These are phyloP conservation scores for Chenopodium suecicum DNA, from an alignment of 148 eudicot species.

Conservation along the genomic window DNA sequence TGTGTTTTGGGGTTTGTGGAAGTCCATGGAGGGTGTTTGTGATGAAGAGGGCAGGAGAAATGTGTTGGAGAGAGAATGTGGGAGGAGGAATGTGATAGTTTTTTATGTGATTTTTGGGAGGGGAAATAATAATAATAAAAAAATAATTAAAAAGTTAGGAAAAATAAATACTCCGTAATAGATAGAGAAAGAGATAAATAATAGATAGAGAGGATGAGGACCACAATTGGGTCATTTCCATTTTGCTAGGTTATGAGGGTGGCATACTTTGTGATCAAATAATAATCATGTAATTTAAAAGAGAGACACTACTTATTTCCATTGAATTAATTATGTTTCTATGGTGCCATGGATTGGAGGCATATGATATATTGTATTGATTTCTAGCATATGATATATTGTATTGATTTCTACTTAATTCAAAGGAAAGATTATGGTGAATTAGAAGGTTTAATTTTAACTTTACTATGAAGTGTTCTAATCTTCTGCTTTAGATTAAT, in stretches of 20 bases:
- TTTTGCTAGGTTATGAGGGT: slow-evolving; percentile 14
- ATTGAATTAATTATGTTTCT: too few relatives aligned
- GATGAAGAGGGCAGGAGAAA: neutral
- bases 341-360: too few relatives aligned
- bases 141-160: too few relatives aligned
- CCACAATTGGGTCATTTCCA: neutral
- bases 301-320: too few relatives aligned
- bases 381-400: too few relatives aligned
- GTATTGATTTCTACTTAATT: too few relatives aligned
- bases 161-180: neutral
- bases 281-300: neutral
- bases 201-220: neutral
- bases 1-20: slow-evolving; percentile 7
- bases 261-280: neutral
- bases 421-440: too few relatives aligned
- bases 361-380: too few relatives aligned
- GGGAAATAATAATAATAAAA: neutral
- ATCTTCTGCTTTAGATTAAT: too few relatives aligned
- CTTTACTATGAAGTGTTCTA: too few relatives aligned
- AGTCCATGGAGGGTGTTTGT: neutral
- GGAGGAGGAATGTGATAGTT: neutral
- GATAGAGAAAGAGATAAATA: neutral
- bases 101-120: neutral
- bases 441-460: too few relatives aligned
- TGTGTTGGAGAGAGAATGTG: neutral